Conservation (phyloP, 495 filamentous ascomycete genomes). For the Neurospora sp. region DNA sequence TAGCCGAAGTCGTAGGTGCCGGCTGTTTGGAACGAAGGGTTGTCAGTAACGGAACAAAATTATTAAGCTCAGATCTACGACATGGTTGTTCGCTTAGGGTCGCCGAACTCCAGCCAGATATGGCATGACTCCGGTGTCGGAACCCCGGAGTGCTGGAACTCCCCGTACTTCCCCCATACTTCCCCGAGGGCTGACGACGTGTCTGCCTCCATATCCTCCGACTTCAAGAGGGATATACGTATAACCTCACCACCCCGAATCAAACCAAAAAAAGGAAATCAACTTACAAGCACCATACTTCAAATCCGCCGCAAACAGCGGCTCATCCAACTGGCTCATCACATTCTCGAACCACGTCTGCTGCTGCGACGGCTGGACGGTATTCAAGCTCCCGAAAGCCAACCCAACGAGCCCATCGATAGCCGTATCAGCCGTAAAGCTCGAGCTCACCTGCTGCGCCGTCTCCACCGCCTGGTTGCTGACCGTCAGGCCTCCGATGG, state of each 20-base stretch:
- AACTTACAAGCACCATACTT: conserved; percentile 43
- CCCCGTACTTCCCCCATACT: no score
- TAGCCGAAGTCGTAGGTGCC: conserved; percentile 72
- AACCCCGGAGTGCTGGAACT: no score
- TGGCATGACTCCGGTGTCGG: not conserved
- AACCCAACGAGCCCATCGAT: conserved; percentile 70
- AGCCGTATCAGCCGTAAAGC: conserved; percentile 50
- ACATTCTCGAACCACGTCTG: conserved; percentile 68
- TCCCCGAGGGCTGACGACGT: no score
- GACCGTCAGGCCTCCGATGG: conserved; percentile 54
- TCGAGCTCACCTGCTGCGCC: conserved; percentile 49
- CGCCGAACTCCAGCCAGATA: not conserved
- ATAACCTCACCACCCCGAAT: not conserved
- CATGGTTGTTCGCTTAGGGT: not conserved
- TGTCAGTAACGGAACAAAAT: not conserved
- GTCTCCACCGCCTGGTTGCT: conserved; percentile 58
- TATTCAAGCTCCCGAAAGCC: conserved; percentile 64
- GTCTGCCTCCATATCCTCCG: no score
- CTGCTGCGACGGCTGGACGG: conserved; percentile 48
- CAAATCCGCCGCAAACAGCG: conserved; percentile 59
- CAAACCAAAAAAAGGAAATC: not conserved
- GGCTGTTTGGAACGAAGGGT: conserved; percentile 17
- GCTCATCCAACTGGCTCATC: conserved; percentile 42
- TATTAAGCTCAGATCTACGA: not conserved
- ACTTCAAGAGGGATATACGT: no score